Evolutionary conservation across 2,329 filamentous ascomycete genomes (phyloP), one percentile per base, ranked within the genome.

Genomic region (Neurospora sp.): DNA sequence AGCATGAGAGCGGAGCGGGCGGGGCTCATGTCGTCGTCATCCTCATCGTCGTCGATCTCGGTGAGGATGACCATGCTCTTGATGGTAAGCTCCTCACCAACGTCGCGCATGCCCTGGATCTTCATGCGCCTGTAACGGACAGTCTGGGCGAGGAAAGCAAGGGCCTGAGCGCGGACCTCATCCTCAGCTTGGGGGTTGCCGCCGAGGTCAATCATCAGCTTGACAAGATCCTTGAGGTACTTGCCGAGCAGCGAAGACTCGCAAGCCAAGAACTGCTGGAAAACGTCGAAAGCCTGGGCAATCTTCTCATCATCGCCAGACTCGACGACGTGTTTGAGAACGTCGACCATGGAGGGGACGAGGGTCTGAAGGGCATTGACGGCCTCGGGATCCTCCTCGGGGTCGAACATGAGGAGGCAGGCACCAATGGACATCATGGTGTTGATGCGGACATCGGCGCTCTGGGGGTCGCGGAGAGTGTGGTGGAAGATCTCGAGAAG

Each of bases 91-190:
- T 93, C 89, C 76, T 95, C 90, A 71, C 93, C 94, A 79, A 98
- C 89, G 70, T 88, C 86, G 79, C 90, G 91, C 82, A 97, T 90
- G 72, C 87, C 92, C 83, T 98, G 96, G 69, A 98, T 90, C 87
- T 97, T 97, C 83, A 97, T 90, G 80, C 96, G 96, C 78, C 95
- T 90, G 84, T 95, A 97, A 73, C 92, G 90, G 38, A 97, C 92
- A 74, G 89, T 91, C 83, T 97, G 93, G 83, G 97, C 94, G 71
- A 99, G 86, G 88, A 97, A 97, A 72, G 92, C 92, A 72, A 99
- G 86, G 43, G 95, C 93, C 82, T 98, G 96, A 6, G 91, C 91
- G 75, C 96, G 89, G 68, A 92, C 91, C 71, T 97, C 95, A 52
- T 96, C 93, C 66, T 94, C 91, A 66, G 92, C 86, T 46, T 91